Base-by-base conservation (phyloP, 129 eudicot species). In the Sambucus nigra region DNA sequence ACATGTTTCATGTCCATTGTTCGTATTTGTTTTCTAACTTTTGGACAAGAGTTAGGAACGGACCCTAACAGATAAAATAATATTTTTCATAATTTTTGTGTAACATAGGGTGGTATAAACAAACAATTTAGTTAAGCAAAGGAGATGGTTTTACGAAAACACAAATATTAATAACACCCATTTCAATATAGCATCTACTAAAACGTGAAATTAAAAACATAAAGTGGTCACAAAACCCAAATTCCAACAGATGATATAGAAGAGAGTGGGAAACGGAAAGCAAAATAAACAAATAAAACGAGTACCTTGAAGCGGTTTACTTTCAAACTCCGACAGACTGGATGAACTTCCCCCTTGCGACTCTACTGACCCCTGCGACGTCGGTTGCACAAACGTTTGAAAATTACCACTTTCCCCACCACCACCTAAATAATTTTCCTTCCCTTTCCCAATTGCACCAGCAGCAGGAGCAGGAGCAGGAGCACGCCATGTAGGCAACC, bases 281-380 rank as follows among this genome's bases (percentile, higher is more conserved):
- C 42, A 35, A 35, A 35, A 35, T 12, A 35, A 35, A 35, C 13
- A n/a, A 35, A 7, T 35, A 35, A 35, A 35, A 3, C 8, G 42
- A 42, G 15, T 71, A 80, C 87, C 87, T 71, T 67, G 82, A 25
- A 50, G 64, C 25, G 69, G 25, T 63, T 66, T 79, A 51, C 75
- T 69, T 44, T 70, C 86, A 62, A 73, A 40, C 61, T 68, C 78
- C 26, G 86, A 65, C 25, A 69, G 28, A 45, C 74, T 63, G 1
- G 87, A 71, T 17, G 75, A 66, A 33, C 73, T 48, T 13, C 81
- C 81, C 19, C 75, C 79, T 57, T 63, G 73, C n/a, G 83, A 76
- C 45, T 76, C 83, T 18, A 64, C 50, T 25, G 73, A 70, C n/a
- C 68, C 76, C 50, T 69, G 80, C 6, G 75, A 55, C 24, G 42